Evolutionary conservation across 1,139 yeast genomes (phyloP), one percentile per base, ranked within the genome.

Genomic region (Candida gigantensis): DNA sequence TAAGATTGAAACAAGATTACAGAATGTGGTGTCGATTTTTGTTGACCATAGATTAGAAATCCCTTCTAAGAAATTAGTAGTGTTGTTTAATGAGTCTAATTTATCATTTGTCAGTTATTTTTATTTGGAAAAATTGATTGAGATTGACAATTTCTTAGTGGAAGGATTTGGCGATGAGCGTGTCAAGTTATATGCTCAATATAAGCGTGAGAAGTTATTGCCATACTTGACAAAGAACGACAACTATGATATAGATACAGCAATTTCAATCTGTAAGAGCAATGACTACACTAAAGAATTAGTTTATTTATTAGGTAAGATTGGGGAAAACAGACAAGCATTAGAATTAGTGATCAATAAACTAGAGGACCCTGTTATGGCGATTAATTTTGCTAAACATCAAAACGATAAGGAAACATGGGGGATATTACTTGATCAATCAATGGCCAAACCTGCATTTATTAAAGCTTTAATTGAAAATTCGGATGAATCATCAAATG

Each of bases 281-380:
- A 68, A 72, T 30, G 70, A 69, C 1, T 61, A 65, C 33, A 72
- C 71, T 23, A 79, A 83, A 32, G 97, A 90, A 53, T 67, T 88
- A 34, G 95, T 92, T 0, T 89, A 80, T 50, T 61, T 92, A 24
- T 72, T 88, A 44, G 95, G 96, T 6, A 80, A 80, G 50, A 81
- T 86, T 20, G 98, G 98, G 1, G 86, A 86, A 46, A 80, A 83
- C 42, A 76, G 74, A 45, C 74, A 77, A 41, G 97, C 97, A 0
- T 62, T 92, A 49, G 73, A 71, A 44, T 66, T 92, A 36, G 89
- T 92, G 13, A 81, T 89, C 29, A 83, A 86, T 46, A 75, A 85
- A 47, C 61, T 89, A 36, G 74, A 82, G 38, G 94, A 90, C 53
- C 94, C 96, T 0, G 74, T 75, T 27, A 72, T 77, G 49, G 97